Evolutionary conservation across 208 protist species (phyloP), one percentile per base, ranked within the genome.

Genomic region (Trypanosoma rangeli): DNA sequence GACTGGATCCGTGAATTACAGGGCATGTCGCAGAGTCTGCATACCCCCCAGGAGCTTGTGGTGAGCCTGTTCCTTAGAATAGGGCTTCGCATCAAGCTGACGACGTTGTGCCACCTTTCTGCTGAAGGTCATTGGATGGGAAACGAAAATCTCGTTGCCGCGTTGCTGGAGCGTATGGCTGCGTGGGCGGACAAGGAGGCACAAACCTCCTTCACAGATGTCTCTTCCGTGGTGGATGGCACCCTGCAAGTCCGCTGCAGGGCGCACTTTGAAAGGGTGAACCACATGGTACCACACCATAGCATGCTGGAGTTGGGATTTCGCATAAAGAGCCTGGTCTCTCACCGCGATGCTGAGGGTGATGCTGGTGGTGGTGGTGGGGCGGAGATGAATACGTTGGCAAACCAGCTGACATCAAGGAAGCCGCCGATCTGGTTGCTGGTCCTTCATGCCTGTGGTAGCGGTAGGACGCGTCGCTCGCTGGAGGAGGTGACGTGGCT

Each of bases 401-500:
- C 48, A 31, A 28, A 42, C 9, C n/a, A 9, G 15, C 12, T 0
- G 28, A 13, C n/a, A 26, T 5, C 15, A 22, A 31, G 50, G 15
- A 35, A 33, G 42, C 16, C 37, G 13, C 50, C 24, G 26, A 18
- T 71, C 5, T 62, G 15, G 5, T 12, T 73, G 5, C 5, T 65
- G 15, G 22, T 66, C 0, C 58, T 66, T 54, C 54, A 62, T 54
- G 35, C 44, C 8, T 57, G 56, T 62, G 24, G 28, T 31, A 63
- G 18, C 48, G 44, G 46, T 48, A 54, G 42, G 20, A 48, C 20
- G 1, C 48, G 29, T 37, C 29, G 48, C 1, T 60, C 53, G 12
- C 18, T 74, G 28, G 29, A 74, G 0, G 69, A 74, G 26, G 5
- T 74, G 16, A 37, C 50, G 20, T 66, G 53, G 44, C 33, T 74